phyloP scores from a whole-genome alignment of 2,329 filamentous ascomycete species.

The Cordyceps pruinosa region DNA sequence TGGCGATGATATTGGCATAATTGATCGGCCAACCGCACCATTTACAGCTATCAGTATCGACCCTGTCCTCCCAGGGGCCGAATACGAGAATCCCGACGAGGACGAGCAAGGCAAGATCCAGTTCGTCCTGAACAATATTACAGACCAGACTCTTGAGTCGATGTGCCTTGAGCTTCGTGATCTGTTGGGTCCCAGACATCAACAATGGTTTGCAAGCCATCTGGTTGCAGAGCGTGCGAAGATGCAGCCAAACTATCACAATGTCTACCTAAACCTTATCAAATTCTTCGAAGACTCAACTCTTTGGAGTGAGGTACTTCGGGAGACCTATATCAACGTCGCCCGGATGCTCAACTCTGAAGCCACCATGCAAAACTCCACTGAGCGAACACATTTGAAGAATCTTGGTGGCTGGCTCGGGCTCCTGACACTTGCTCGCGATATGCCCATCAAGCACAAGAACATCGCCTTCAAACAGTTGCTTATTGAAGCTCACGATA shows the following conservation, averaged over 20 bases:
- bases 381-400: slow-evolving; percentile 82
- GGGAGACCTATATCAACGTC: slow-evolving; percentile 86
- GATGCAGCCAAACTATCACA: slow-evolving; percentile 93
- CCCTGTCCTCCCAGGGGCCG: slow-evolving; percentile 51
- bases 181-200: slow-evolving; percentile 70
- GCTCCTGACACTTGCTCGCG: slow-evolving; percentile 81
- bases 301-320: slow-evolving; percentile 81
- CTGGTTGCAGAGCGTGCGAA: slow-evolving; percentile 94
- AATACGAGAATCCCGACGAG: slow-evolving; percentile 76
- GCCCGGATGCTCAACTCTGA: slow-evolving; percentile 86
- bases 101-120: slow-evolving; percentile 88
- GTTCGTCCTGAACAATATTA: slow-evolving; percentile 95
- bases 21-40: slow-evolving; percentile 58
- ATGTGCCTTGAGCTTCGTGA: slow-evolving; percentile 79
- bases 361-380: slow-evolving; percentile 72
- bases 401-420: slow-evolving; percentile 93
- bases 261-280: slow-evolving; percentile 84
- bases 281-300: slow-evolving; percentile 71
- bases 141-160: slow-evolving; percentile 74
- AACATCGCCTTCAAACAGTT: slow-evolving; percentile 97
- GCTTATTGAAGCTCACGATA: slow-evolving; percentile 87
- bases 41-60: slow-evolving; percentile 78
- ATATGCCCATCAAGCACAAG: slow-evolving; percentile 91
- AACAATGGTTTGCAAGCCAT: slow-evolving; percentile 95
- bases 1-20: slow-evolving; percentile 51